Evolutionary conservation across 306 rosid species (phyloP), one percentile per base, ranked within the genome.

Genomic region (Astragalus membranaceus): DNA sequence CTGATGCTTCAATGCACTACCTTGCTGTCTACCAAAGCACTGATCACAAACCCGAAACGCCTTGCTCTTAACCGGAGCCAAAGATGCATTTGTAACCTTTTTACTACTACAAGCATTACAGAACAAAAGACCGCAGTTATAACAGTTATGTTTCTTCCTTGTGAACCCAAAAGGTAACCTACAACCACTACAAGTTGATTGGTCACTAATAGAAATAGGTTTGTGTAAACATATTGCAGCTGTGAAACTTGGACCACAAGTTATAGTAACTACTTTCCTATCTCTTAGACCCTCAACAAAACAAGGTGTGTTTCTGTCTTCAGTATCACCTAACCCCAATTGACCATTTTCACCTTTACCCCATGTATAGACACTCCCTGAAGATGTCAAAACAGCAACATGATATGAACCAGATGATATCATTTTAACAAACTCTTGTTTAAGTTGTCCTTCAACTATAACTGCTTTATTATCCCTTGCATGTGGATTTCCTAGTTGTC

Each of bases 61-160:
- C 85, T 89, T 92, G 75, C 79, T 68, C 73, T 77, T 78, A 63
- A 72, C 80, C 0, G 94, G 94, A 11, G 97, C 97, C 63, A 92
- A 86, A 43, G 96, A 81, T 26, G 96, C 94, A 29, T 89, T 83
- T 49, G 47, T 42, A 30, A 74, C 81, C 74, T 82, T 92, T 70
- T 78, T 89, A 44, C 81, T 75, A 72, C 96, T 84, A 52, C 97
- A 92, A 26, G 78, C 12, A 47, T 75, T 82, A 75, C 97, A 92
- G 73, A 89, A 92, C 51, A 78, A 76, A 69, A 89, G 94, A 69
- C 97, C 96, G 13, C 97, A 92, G 66, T 85, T 83, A 67, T 92
- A 88, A 78, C 96, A 92, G 79, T 92, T 85, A 53, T 87, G 97
- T 75, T 80, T 89, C 82, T 89, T 92, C 86, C 92, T 87, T 57